Base-by-base conservation (phyloP, 257 asterid genomes). In the Penstemon eatonii region DNA sequence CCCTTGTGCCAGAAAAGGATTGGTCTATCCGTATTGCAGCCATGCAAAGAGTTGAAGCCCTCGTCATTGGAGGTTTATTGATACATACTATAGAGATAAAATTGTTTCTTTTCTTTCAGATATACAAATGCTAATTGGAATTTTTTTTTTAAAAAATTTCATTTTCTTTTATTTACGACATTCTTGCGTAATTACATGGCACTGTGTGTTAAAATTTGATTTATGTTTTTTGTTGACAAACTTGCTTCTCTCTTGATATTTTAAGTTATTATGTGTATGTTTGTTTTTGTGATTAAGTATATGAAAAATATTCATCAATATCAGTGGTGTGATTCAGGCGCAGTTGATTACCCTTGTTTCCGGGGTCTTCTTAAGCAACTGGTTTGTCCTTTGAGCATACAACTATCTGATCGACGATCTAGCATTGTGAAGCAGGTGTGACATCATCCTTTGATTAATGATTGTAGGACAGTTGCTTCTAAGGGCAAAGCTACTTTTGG, bases 401-500 rank as follows among this genome's bases (percentile, higher is more conserved):
- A 94, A 67, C 80, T 94, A 72, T 89, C 99, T 70, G 99, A 94
- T 80, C 86, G 99, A 63, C 88, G 99, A 72, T 94, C 99, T 75
- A 94, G 90, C 86, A 89, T 94, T 70, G 99, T 94, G 81, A 91
- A 94, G 84, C 97, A 94, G 97, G 99, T 91, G 40, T 69, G 70
- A 3, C 65, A 8, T 18, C 57, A 53, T 53, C 47, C 38, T 65
- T 68, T 1, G 33, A 25, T 25, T 25, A 25, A 25, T 25, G 70
- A 66, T 67, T 57, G 19, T 19, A 49, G 25, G 45, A 61, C 33
- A 40, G 15, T 71, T 70, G 46, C 49, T 69, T 69, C 46, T 57
- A 49, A 40, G 63, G 18, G 13, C 40, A 51, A 46, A 56, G 49
- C 42, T 51, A 43, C 57, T 56, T 33, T 47, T 45, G 25, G 15